Conservation (phyloP, 2,329 filamentous ascomycete species). For the Calonectria crousiana region DNA sequence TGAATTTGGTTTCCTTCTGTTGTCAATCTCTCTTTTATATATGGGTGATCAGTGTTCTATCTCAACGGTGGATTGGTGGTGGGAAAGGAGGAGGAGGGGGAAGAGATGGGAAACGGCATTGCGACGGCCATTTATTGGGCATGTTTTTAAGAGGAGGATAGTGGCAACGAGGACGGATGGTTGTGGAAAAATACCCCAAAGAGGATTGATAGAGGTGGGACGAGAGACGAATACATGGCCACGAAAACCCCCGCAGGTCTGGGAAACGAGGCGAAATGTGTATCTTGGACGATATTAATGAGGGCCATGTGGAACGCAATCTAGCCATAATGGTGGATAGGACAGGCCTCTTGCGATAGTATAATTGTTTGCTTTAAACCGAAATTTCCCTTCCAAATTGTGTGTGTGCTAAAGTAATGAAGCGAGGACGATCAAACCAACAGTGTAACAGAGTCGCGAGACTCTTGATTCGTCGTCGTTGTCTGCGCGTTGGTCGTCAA, state of each 20-base stretch:
- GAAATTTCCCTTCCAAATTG: neutral
- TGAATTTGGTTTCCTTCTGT: constrained; percentile 17
- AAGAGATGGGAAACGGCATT: neutral
- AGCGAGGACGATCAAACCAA: neutral
- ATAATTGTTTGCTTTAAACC: constrained; percentile 11
- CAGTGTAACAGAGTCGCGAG: neutral
- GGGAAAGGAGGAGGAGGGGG: neutral
- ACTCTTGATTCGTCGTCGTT: neutral
- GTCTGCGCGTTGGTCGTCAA: neutral
- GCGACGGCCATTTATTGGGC: neutral
- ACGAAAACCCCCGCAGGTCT: constrained; percentile 18
- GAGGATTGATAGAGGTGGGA: constrained; percentile 17
- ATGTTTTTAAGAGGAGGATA: neutral
- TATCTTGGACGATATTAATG: constrained; percentile 20
- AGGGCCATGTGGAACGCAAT: constrained; percentile 10
- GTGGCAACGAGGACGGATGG: neutral
- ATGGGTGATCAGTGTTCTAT: constrained; percentile 15
- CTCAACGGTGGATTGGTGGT: constrained; percentile 1
- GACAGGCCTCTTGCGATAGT: constrained; percentile 9
- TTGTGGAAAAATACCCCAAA: constrained; percentile 26
- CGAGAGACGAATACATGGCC: constrained; percentile 20
- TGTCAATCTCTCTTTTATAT: constrained; percentile 13
- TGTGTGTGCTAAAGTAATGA: neutral
- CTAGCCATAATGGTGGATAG: constrained; percentile 11
- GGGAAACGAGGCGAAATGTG: constrained; percentile 14